Evolutionary conservation across 1,284 basidiomycete genomes (phyloP), one percentile per base, ranked within the genome.

Genomic region (Sporisorium reilianum): DNA sequence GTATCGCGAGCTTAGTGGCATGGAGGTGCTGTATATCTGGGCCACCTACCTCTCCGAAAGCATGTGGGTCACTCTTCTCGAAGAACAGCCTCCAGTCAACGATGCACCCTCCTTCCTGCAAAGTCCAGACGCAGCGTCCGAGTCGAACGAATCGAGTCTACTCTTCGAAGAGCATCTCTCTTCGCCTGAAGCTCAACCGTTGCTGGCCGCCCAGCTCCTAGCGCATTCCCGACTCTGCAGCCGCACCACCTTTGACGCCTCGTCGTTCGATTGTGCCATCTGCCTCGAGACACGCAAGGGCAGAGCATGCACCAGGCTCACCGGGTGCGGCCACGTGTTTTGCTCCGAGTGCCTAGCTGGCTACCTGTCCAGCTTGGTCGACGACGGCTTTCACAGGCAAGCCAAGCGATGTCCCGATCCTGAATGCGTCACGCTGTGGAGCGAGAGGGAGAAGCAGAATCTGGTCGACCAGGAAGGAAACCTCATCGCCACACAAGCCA

Each of bases 221-320:
- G 38, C 66, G 8, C 63, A 75, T 16, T 69, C 72, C 3, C 58
- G 66, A 4, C 58, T 66, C 6, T 75, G 72, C 60, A 66, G 52
- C 6, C 57, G 72, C n/a, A 56, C 62, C 12, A 59, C 55, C 5
- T 78, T 78, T 28, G 68, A 71, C 49, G 38, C 68, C 23, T 55
- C 72, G 2, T 64, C 63, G 2, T 78, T 78, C 52, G 64, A 72
- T 36, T 78, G 76, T 41, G 68, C 61, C 46, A 78, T 78, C 52
- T 78, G 76, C 38, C 68, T 78, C 22, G 76, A 78, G 41, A 66
- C 66, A 1, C 61, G 64, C 22, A 78, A 78, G 36, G 76, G 76
- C 12, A 48, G 60, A 41, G 50, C 62, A 5, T 78, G 76, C 51
- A 67, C 53, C 4, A 45, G 52, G 36, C 55, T 78, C 16, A 25